Base-by-base conservation (phyloP, 768 basidiomycete genomes). In the Steccherinum ochraceum region DNA sequence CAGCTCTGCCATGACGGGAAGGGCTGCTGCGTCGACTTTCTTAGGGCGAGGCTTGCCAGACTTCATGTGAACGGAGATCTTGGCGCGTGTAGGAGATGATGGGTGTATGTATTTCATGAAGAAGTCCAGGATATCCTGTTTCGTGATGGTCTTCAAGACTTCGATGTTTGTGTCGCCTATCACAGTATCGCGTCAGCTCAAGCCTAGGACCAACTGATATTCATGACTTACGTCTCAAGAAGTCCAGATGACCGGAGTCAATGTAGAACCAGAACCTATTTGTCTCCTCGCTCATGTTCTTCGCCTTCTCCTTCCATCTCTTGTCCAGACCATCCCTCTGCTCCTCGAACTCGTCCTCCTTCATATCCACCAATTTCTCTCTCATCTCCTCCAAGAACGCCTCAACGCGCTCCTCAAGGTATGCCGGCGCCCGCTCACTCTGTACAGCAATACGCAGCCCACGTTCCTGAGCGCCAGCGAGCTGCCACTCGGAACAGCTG, bases 401-500 rank as follows among this genome's bases (percentile, higher is more conserved):
- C 50, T 98, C 93, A 12, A 98, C 86, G 20, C 95, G 83, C 49
- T 77, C 72, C 69, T 98, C 96, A 40, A 98, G 74, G 64, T 87
- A 91, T 20, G 70, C 75, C 7, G 93, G 82, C 10, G 74, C 72
- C 50, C 83, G 83, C 69, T 97, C 93, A 62, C 88, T 90, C 69
- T 99, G 96, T 24, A 98, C 78, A 5, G 93, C 72, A 48, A 98
- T 78, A 40, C 89, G 81, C 54, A 93, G 68, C 5, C 93, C 93
- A 54, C 80, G 76, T 54, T 86, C 79, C 42, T 79, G 83, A 2
- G 79, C 72, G n/a, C 88, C 86, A 40, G 86, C 65, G 10, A 72
- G 49, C 45, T 52, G 63, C 78, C 79, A 82, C 24, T 69, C 62
- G 1, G 73, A 72, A 56, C 80, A 83, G 7, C 74, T 78, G 27